Evolutionary conservation across 306 rosid genomes (phyloP).

Genomic region (Medicago lupulina): DNA sequence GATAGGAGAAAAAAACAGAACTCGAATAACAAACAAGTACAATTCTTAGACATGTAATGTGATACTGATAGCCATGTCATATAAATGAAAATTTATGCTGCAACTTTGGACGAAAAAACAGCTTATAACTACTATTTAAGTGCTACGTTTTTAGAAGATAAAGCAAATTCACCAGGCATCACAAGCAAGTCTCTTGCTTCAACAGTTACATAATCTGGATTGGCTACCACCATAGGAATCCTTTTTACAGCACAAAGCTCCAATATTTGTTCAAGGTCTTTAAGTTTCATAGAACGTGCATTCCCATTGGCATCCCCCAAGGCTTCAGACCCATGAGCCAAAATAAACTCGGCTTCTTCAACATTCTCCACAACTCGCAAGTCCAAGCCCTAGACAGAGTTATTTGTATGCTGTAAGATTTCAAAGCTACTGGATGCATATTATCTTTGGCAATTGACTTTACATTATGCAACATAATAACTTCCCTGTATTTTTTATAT

Average conservation of each 20-base stretch:
- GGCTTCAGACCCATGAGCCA: conserved; percentile 98
- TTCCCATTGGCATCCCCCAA: conserved; percentile 75
- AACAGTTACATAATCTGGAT: conserved; percentile 95
- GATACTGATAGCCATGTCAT: conserved; percentile 6
- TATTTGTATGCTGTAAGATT: conserved; percentile 24
- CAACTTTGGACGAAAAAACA: neutral
- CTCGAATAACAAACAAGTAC: conserved; percentile 7
- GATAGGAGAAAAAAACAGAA: conserved; percentile 11
- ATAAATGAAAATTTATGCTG: conserved; percentile 8
- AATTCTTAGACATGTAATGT: conserved; percentile 11
- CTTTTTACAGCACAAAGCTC: conserved; percentile 78
- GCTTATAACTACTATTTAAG: conserved; percentile 8
- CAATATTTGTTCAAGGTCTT: conserved; percentile 76
- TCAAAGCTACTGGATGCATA: conserved; percentile 23
- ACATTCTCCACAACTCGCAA: conserved; percentile 78
- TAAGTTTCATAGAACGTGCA: conserved; percentile 66
- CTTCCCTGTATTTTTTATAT: neutral
- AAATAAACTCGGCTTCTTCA: conserved; percentile 86
- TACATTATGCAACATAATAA: neutral
- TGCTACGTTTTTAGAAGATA: conserved; percentile 6
- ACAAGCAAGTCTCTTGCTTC: conserved; percentile 86
- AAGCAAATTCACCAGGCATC: conserved; percentile 82
- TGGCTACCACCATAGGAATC: conserved; percentile 98
- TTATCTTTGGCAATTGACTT: conserved; percentile 22
- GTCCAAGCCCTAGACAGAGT: conserved; percentile 70